Base-by-base conservation (phyloP, 768 basidiomycete genomes). In the Nevesoporus exiguus region DNA sequence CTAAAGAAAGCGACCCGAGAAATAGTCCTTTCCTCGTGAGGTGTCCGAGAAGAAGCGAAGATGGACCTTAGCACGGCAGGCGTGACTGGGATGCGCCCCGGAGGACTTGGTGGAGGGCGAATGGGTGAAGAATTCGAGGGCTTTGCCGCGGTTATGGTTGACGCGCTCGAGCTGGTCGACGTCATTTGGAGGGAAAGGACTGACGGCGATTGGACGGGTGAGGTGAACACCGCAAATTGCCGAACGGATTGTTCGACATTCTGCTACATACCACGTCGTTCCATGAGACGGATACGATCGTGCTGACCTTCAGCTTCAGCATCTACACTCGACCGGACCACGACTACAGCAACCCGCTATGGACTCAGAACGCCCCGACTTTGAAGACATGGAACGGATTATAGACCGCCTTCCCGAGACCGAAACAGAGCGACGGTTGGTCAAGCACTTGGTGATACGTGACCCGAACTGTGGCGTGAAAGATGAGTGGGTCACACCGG, bases 1-100 rank as follows among this genome's bases (percentile, higher is more conserved):
- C 91, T 81, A 70, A 93, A 93, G 75, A 93, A 93, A 29, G 91
- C 90, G 48, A 90, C 78, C 14, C 90, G 81, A 36, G 90, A 93
- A 49, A 93, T 84, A 0, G 88, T 84, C 27, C 91, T 81, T 67
- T 93, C 90, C 66, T 93, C 90, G 51, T 86, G 74, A 3, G 86
- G 82, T 0, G 88, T 86, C 14, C 90, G 81, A 21, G 90, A 93
- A 13, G 90, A 93, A 25, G 91, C 83, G 68, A 93, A 93, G 61
- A 93, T 93, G 47, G 88, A 85, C 37, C 90, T 79, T 54, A 93
- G 68, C 1, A 89, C 85, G 10, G 87, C 86, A 10, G 90, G 90
- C 0, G 90, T 92, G 19, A 93, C 88, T 51, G 90, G 90, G 47
- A 93, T 87, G 24, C 86, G 80, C 54, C 81, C 82, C 19, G 79